phyloP scores from a whole-genome alignment of 2,329 filamentous ascomycete genomes.

The Cadophora malorum region DNA sequence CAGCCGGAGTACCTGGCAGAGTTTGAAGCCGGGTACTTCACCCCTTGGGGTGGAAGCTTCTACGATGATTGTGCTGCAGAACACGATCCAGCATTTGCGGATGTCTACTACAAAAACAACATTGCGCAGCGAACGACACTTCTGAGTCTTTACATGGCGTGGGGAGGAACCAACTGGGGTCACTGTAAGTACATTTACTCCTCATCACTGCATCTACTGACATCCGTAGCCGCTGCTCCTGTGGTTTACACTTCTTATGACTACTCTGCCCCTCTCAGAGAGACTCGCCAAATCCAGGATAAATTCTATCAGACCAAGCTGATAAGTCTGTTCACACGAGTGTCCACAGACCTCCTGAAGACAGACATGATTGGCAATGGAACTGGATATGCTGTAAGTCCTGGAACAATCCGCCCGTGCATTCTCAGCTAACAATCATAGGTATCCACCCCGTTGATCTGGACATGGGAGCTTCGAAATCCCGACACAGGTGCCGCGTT shows the following conservation, averaged over 20 bases:
- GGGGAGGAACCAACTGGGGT: conserved; percentile 63
- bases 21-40: conserved; percentile 60
- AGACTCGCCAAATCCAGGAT: conserved; percentile 58
- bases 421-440: conserved; percentile 23
- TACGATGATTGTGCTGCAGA: conserved; percentile 57
- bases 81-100: conserved; percentile 55
- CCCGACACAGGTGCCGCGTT: conserved; percentile 57
- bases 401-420: background rate
- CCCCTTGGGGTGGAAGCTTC: conserved; percentile 58
- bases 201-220: conserved; percentile 9
- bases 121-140: conserved; percentile 57
- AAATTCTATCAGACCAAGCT: conserved; percentile 63
- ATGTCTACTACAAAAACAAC: conserved; percentile 63
- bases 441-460: conserved; percentile 49
- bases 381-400: conserved; percentile 52
- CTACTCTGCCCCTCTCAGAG: conserved; percentile 56
- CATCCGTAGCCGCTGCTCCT: conserved; percentile 48
- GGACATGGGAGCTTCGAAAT: conserved; percentile 59
- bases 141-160: conserved; percentile 58
- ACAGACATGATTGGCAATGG: conserved; percentile 62
- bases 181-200: conserved; percentile 47
- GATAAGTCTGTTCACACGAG: conserved; percentile 59
- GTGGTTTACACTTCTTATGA: conserved; percentile 57
- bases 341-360: conserved; percentile 56
- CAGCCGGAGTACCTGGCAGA: conserved; percentile 60